phyloP scores from a whole-genome alignment of 768 basidiomycete species.

The Roridomyces roridus region DNA sequence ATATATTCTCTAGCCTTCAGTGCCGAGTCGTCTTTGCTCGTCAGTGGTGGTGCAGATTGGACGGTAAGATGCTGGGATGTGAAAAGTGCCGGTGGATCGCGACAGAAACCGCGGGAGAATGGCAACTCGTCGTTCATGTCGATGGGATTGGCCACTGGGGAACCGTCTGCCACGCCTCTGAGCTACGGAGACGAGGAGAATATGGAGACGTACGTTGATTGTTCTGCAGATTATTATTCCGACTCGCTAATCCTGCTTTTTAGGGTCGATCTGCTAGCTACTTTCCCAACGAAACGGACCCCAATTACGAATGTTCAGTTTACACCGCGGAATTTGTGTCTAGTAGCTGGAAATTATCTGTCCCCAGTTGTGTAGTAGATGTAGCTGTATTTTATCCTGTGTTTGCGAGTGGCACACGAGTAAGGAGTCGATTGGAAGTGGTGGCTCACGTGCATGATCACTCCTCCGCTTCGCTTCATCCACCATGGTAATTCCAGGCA shows the following conservation, averaged over 20 bases:
- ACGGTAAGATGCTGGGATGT: constrained; percentile 99
- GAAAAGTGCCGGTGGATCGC: constrained; percentile 72
- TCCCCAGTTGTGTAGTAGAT: constrained; percentile 51
- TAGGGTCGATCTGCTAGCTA: constrained; percentile 86
- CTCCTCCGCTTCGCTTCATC: neutral
- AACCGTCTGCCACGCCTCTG: constrained; percentile 33
- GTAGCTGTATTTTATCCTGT: neutral
- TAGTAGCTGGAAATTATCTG: constrained; percentile 81
- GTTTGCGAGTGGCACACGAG: no score
- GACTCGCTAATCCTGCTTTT: constrained; percentile 7
- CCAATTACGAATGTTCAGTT: constrained; percentile 93
- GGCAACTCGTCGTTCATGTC: constrained; percentile 39
- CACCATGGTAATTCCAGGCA: neutral
- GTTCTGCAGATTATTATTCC: neutral
- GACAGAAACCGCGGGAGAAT: constrained; percentile 63
- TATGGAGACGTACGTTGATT: constrained; percentile 78
- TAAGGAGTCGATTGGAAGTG: no score
- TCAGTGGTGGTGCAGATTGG: constrained; percentile 93
- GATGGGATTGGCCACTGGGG: constrained; percentile 35
- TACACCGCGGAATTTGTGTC: constrained; percentile 91
- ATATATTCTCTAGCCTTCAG: constrained; percentile 93
- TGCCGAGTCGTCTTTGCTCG: constrained; percentile 87
- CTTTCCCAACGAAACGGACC: constrained; percentile 95
- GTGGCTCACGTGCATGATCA: no score
- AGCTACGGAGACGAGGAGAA: constrained; percentile 60